These are phyloP conservation scores for Aphanomyces cochlioides DNA, from an alignment of 352 stramenopile genomes.

Conservation along the genomic window DNA sequence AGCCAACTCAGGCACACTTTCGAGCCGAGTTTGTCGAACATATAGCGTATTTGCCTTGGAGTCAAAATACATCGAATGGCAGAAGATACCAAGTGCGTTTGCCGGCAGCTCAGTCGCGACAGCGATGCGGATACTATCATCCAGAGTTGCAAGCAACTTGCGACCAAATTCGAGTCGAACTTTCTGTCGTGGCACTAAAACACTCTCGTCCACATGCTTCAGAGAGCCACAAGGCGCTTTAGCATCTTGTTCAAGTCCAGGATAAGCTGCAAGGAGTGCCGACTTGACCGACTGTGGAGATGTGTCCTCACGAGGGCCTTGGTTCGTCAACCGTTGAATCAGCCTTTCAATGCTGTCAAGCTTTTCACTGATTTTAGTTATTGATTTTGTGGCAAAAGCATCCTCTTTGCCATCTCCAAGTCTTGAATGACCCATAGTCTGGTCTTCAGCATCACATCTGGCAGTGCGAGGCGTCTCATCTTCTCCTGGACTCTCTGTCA, in stretches of 20 bases:
- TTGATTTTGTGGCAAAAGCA: background rate
- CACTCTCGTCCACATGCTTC: background rate
- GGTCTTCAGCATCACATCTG: no score
- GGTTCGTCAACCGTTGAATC: constrained; percentile 15
- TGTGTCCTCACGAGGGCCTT: background rate
- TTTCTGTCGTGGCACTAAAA: background rate
- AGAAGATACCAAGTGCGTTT: background rate
- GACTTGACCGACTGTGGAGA: background rate
- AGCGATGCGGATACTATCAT: background rate
- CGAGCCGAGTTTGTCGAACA: constrained; percentile 9
- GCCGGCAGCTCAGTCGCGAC: background rate
- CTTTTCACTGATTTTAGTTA: constrained; percentile 11
- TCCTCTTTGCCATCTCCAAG: no score
- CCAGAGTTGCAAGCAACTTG: background rate
- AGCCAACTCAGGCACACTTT: constrained; percentile 38
- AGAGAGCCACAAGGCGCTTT: background rate
- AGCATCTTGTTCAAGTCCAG: constrained; percentile 18
- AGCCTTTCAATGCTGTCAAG: constrained; percentile 25
- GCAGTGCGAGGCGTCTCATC: no score
- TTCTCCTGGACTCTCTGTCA: no score
- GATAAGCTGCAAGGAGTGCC: constrained; percentile 6
- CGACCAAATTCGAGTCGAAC: constrained; percentile 14
- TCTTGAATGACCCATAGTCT: no score
- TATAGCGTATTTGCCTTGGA: constrained; percentile 4
- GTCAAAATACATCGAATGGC: constrained; percentile 12